These are phyloP conservation scores for Boletales sp. DNA, from an alignment of 768 basidiomycete genomes.

Conservation along the genomic window DNA sequence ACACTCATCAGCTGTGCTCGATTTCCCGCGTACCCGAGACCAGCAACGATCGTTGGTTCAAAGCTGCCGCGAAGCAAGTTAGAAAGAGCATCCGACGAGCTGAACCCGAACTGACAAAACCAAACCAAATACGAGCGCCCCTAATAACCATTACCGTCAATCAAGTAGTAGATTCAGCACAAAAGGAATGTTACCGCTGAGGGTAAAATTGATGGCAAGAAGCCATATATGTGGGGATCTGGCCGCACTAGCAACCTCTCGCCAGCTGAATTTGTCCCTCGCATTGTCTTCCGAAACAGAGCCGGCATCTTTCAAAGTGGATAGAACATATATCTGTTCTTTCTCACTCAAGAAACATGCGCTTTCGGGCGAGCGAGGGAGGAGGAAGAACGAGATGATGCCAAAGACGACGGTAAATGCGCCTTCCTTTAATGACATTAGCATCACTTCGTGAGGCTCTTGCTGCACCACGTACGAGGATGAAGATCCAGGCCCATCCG, in stretches of 20 bases:
- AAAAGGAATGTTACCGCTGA: conserved; percentile 39
- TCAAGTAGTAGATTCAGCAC: not conserved
- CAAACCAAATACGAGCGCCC: conserved; percentile 12
- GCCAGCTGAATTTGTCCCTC: conserved; percentile 52
- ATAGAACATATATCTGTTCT: conserved; percentile 47
- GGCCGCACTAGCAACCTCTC: conserved; percentile 47
- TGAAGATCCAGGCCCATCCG: conserved; percentile 65
- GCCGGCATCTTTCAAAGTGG: conserved; percentile 18
- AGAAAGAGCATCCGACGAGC: conserved; percentile 6
- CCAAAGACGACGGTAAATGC: conserved; percentile 62
- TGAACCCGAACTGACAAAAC: conserved; percentile 19
- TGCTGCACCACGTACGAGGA: conserved; percentile 33
- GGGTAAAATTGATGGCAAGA: conserved; percentile 48
- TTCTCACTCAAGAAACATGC: conserved; percentile 48
- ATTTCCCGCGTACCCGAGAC: conserved; percentile 52
- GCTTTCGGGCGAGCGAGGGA: conserved; percentile 41
- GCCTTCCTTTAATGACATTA: conserved; percentile 42
- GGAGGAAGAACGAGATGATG: conserved; percentile 43
- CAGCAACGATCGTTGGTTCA: conserved; percentile 65
- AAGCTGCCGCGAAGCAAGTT: conserved; percentile 50
- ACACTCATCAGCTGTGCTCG: conserved; percentile 63
- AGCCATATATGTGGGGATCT: conserved; percentile 54
- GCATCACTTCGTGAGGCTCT: not conserved
- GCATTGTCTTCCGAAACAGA: conserved; percentile 40
- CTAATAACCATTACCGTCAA: conserved; percentile 13